Conservation (phyloP, 139 green algal genomes). For the Spirogloea muscicola region DNA sequence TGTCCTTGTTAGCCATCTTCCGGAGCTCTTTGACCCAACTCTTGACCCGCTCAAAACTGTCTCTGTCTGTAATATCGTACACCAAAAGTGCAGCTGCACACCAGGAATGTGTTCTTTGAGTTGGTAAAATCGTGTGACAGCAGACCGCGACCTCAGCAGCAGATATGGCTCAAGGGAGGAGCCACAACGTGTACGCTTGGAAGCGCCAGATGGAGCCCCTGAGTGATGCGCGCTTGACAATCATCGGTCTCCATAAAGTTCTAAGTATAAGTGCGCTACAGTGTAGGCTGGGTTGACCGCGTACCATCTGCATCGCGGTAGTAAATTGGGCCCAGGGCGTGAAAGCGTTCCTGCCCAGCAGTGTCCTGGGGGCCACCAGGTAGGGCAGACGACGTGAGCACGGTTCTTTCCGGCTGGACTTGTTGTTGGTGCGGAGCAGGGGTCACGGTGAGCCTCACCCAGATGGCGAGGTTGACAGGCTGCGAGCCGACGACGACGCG, state of each 20-base stretch:
- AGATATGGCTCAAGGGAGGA: too few species aligned
- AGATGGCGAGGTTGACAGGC: slow-evolving; percentile 26
- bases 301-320: slow-evolving; percentile 49
- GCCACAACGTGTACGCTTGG: background rate
- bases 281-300: background rate
- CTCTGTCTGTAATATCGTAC: slow-evolving; percentile 46
- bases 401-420: background rate
- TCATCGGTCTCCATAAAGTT: background rate
- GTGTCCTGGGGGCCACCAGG: slow-evolving; percentile 34
- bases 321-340: slow-evolving; percentile 52
- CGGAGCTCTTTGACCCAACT: slow-evolving; percentile 50
- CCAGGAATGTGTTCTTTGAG: background rate
- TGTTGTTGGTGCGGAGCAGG: background rate
- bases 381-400: background rate
- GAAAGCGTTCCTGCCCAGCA: slow-evolving; percentile 49
- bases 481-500: slow-evolving; percentile 4
- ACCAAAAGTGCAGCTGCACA: slow-evolving; percentile 44
- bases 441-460: slow-evolving; percentile 1
- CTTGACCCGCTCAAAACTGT: slow-evolving; percentile 49
- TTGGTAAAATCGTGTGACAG: background rate
- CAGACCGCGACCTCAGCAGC: too few species aligned
- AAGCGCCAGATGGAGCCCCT: background rate
- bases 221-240: too few species aligned
- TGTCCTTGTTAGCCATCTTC: slow-evolving; percentile 23
- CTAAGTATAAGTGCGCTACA: background rate